These are phyloP conservation scores for Aureobasidium sp. DNA, from an alignment of 2,329 filamentous ascomycete genomes.

Conservation along the genomic window DNA sequence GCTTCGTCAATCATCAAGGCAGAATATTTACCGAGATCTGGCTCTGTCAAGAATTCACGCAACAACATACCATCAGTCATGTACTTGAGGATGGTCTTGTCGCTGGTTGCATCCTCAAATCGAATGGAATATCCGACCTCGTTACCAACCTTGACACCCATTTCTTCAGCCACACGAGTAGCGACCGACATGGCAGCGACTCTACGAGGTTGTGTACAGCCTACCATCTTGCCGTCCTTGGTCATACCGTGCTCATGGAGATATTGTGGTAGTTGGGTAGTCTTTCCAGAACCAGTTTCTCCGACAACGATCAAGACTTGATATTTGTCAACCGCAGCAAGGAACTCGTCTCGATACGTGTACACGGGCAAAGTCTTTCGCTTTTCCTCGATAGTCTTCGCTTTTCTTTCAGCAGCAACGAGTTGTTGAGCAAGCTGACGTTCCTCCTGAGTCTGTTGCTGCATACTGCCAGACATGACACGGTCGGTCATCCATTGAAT, in stretches of 20 bases:
- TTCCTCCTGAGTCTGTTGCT: constrained; percentile 65
- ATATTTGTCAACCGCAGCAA: constrained; percentile 76
- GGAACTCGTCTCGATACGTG: constrained; percentile 73
- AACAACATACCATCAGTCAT: constrained; percentile 97
- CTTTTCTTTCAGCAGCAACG: constrained; percentile 80
- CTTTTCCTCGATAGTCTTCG: constrained; percentile 81
- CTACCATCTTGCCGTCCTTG: constrained; percentile 73
- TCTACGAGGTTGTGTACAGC: constrained; percentile 87
- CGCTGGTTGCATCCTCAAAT: constrained; percentile 85
- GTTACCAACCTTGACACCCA: constrained; percentile 79
- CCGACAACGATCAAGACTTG: constrained; percentile 89
- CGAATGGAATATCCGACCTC: constrained; percentile 93
- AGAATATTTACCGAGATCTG: constrained; percentile 72
- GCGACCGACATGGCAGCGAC: constrained; percentile 97
- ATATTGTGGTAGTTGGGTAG: constrained; percentile 90
- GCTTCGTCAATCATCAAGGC: constrained; percentile 96
- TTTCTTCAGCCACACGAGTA: constrained; percentile 90
- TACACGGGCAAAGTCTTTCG: constrained; percentile 87
- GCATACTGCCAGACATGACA: constrained; percentile 60
- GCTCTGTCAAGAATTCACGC: constrained; percentile 82
- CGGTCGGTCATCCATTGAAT: constrained; percentile 77
- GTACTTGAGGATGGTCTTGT: constrained; percentile 89
- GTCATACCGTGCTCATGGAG: constrained; percentile 86
- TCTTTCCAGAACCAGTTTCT: constrained; percentile 93
- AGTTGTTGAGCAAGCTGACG: constrained; percentile 70